These are phyloP conservation scores for Colletotrichum godetiae DNA, from an alignment of 2,329 filamentous ascomycete species.

Conservation along the genomic window DNA sequence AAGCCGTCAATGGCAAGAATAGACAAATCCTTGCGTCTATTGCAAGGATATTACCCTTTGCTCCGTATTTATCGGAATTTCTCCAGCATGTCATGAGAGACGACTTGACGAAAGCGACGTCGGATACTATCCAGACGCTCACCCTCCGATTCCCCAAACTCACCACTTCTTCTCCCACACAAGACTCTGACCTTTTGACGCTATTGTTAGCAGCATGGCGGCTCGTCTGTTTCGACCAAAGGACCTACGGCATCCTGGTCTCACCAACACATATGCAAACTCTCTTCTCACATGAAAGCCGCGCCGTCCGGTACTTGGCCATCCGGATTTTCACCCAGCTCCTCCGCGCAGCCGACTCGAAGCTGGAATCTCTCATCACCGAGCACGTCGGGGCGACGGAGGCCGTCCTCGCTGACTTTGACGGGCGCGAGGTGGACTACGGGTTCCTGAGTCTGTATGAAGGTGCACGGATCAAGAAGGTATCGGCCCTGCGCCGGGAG, in stretches of 20 bases:
- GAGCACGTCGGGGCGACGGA: conserved; percentile 72
- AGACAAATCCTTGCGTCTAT: conserved; percentile 74
- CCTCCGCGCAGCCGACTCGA: conserved; percentile 82
- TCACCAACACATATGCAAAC: conserved; percentile 75
- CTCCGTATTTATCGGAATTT: conserved; percentile 81
- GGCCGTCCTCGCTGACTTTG: conserved; percentile 76
- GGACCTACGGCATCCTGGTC: conserved; percentile 73
- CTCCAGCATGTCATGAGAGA: conserved; percentile 61
- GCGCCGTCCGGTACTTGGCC: conserved; percentile 80
- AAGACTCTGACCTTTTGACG: conserved; percentile 41
- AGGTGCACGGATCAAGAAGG: conserved; percentile 61
- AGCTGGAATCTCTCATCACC: conserved; percentile 77
- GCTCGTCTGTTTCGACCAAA: conserved; percentile 80
- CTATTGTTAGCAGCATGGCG: conserved; percentile 80
- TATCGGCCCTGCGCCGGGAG: conserved; percentile 55
- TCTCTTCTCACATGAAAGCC: conserved; percentile 71
- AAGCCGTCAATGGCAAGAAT: conserved; percentile 43
- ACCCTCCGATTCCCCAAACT: conserved; percentile 28
- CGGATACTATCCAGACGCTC: conserved; percentile 22
- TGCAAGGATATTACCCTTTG: conserved; percentile 83
- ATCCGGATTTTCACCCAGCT: conserved; percentile 84
- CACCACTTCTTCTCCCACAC: conserved; percentile 14
- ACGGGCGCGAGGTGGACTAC: conserved; percentile 82
- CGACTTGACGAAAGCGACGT: conserved; percentile 29
- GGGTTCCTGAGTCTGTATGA: conserved; percentile 74